A percentile compares a stretch with the other conserved stretches of the same genome.
Evolutionary conservation across 208 protist genomes (phyloP).

Genomic region (Angomonas deanei): DNA sequence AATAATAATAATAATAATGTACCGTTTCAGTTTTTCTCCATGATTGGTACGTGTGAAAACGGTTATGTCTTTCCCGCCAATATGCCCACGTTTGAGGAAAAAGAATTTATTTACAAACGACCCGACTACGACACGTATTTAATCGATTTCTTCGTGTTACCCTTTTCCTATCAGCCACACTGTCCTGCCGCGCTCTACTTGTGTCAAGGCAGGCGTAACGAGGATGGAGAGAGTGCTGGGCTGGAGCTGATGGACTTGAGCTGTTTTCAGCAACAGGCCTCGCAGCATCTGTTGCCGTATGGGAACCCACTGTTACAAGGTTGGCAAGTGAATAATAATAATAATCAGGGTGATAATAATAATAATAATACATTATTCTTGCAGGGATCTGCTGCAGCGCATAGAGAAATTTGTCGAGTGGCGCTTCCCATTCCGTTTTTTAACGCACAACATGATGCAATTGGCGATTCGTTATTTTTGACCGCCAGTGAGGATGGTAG

Average conservation of each 20-base stretch:
- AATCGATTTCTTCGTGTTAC: constrained; percentile 64
- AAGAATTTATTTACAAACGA: constrained; percentile 15
- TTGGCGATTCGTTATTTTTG: constrained; percentile 43
- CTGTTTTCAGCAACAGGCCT: neutral
- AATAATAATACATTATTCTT: neutral
- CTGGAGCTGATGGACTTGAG: constrained; percentile 45
- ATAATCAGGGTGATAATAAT: neutral
- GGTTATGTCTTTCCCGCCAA: constrained; percentile 65
- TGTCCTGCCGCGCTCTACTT: constrained; percentile 1
- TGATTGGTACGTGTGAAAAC: constrained; percentile 84
- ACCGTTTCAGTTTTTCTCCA: constrained; percentile 44
- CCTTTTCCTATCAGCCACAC: constrained; percentile 6
- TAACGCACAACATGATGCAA: constrained; percentile 7
- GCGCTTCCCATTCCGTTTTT: constrained; percentile 50
- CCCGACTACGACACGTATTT: constrained; percentile 64
- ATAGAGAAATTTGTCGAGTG: constrained; percentile 61
- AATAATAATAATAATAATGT: too few species aligned
- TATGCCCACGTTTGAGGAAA: constrained; percentile 40
- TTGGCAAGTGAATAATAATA: neutral
- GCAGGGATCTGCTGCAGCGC: constrained; percentile 29
- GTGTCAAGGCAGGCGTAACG: constrained; percentile 58
- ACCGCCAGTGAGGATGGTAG: constrained; percentile 80
- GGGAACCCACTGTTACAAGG: too few species aligned
- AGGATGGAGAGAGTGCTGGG: constrained; percentile 64
- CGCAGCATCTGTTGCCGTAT: too few species aligned